These are phyloP conservation scores for Catunica adiposa DNA, from an alignment of 2,329 filamentous ascomycete species.

Conservation along the genomic window DNA sequence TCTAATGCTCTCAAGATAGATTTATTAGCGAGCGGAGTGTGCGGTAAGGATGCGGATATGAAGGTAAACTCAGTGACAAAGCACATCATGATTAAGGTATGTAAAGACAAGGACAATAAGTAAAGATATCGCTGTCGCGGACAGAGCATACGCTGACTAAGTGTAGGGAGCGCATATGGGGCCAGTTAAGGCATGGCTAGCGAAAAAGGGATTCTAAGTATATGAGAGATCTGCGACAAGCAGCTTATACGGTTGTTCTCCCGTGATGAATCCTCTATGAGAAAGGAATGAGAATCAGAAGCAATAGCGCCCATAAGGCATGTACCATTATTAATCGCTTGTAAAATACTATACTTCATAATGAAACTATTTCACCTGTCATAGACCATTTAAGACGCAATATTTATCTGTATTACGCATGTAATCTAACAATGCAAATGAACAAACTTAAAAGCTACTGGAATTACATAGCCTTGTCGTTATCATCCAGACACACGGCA, in stretches of 20 bases:
- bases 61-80: constrained; percentile 44
- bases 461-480: not conserved
- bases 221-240: not conserved
- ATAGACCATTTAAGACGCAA: too few relatives aligned
- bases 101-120: not conserved
- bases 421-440: not conserved
- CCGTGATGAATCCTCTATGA: too few relatives aligned
- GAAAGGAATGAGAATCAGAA: too few relatives aligned
- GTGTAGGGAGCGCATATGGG: not conserved
- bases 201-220: not conserved
- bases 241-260: too few relatives aligned
- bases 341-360: too few relatives aligned
- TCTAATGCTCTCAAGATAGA: constrained; percentile 44
- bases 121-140: not conserved
- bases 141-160: not conserved
- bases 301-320: too few relatives aligned
- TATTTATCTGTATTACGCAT: not conserved
- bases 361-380: too few relatives aligned
- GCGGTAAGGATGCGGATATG: constrained; percentile 37
- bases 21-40: constrained; percentile 39
- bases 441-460: not conserved
- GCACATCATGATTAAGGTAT: constrained; percentile 62
- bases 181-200: not conserved
- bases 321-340: not conserved
- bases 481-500: too few relatives aligned